Conservation (phyloP, 106 monocot genomes). For the Acanthochlamys bracteata region DNA sequence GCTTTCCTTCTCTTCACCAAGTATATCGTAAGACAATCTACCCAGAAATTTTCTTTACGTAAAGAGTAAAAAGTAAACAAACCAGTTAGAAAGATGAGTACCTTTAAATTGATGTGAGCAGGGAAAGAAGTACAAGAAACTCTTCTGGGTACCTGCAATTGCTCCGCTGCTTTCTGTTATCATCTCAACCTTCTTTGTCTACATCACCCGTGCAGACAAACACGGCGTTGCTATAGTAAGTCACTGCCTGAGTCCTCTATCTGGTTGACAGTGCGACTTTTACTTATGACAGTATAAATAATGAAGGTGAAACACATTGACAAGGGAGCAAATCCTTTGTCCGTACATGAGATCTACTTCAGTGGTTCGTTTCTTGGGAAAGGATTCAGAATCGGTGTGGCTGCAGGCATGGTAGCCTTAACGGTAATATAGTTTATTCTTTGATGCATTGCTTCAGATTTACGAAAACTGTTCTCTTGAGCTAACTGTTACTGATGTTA, state of each 20-base stretch:
- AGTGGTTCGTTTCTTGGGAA: not conserved
- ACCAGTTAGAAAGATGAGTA: too few species aligned
- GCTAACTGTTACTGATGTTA: conserved; percentile 1
- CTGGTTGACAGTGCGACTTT: too few species aligned
- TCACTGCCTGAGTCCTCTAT: too few species aligned
- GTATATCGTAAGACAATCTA: conserved; percentile 57
- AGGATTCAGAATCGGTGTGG: conserved; percentile 4
- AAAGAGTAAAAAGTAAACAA: too few species aligned
- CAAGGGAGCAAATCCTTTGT: not conserved
- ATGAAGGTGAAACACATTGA: not conserved
- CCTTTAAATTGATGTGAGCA: conserved; percentile 4
- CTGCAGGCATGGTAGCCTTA: conserved; percentile 1
- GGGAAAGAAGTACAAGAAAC: conserved; percentile 59
- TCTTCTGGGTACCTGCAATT: conserved; percentile 58
- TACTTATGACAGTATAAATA: not conserved
- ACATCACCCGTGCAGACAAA: conserved; percentile 34
- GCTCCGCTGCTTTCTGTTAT: conserved; percentile 48
- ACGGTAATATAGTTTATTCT: conserved; percentile 1
- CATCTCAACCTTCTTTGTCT: conserved; percentile 42
- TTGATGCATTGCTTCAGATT: not conserved
- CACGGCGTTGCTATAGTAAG: conserved; percentile 57
- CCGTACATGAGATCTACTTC: conserved; percentile 1
- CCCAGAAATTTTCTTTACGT: too few species aligned
- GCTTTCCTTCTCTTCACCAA: conserved; percentile 58
- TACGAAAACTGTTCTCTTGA: not conserved